A percentile compares a stretch with the other conserved stretches of the same genome.
Conservation (phyloP, 257 asterid genomes). For the Solanum sitiens region DNA sequence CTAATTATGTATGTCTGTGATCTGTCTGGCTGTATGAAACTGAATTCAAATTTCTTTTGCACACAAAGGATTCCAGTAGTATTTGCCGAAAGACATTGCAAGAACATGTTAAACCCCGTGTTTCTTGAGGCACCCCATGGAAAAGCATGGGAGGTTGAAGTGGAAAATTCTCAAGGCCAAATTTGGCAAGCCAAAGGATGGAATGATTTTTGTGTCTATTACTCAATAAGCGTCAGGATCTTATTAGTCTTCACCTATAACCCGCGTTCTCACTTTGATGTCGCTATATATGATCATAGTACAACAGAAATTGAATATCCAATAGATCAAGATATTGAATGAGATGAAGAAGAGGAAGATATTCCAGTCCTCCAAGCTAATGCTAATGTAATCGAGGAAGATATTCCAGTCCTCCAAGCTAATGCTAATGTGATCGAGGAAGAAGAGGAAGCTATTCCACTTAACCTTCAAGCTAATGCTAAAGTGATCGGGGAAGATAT, state of each 20-base stretch:
- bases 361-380: too few relatives aligned
- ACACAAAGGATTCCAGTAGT: conserved; percentile 22
- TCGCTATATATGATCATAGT: not conserved
- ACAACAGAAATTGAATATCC: too few relatives aligned
- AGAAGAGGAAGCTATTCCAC: too few relatives aligned
- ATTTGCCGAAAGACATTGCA: conserved; percentile 12
- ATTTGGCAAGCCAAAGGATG: conserved; percentile 19
- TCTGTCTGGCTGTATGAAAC: not conserved
- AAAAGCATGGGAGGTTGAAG: conserved; percentile 6
- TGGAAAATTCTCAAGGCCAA: conserved; percentile 5
- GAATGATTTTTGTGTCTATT: not conserved
- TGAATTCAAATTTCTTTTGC: not conserved
- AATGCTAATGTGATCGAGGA: not conserved
- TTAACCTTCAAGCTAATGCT: not conserved
- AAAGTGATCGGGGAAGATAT: not conserved
- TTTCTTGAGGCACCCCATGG: conserved; percentile 21
- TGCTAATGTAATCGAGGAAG: too few relatives aligned
- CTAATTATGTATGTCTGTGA: too few relatives aligned
- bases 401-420: too few relatives aligned
- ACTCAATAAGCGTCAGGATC: not conserved
- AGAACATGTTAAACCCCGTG: conserved; percentile 2
- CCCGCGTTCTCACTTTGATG: not conserved
- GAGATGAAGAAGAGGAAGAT: too few relatives aligned
- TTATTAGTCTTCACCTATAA: not conserved
- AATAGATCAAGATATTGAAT: too few relatives aligned